These are phyloP conservation scores for Microstroma glucosiphilum DNA, from an alignment of 1,284 basidiomycete genomes.

Conservation along the genomic window DNA sequence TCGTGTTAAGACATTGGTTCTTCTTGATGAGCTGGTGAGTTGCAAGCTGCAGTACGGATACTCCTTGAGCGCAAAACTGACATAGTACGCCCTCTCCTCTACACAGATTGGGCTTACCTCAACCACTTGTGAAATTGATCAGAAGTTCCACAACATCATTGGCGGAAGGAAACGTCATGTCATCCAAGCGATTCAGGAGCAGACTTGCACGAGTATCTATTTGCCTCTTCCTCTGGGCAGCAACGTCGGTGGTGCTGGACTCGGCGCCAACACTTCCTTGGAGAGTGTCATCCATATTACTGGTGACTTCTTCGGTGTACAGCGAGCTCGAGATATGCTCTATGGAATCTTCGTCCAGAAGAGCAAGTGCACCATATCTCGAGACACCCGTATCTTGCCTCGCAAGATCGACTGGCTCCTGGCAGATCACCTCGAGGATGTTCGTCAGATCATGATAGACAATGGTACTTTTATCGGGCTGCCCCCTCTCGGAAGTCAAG, in stretches of 20 bases:
- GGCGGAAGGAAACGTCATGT: conserved; percentile 80
- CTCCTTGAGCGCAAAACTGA: no score
- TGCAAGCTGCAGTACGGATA: no score
- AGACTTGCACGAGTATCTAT: conserved; percentile 95
- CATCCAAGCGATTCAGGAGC: conserved; percentile 89
- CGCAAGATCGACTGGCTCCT: conserved; percentile 98
- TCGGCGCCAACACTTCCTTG: conserved; percentile 49
- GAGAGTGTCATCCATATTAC: conserved; percentile 89
- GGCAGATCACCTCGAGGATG: conserved; percentile 80
- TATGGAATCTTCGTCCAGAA: conserved; percentile 59
- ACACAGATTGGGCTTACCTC: conserved; percentile 60
- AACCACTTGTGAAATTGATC: conserved; percentile 87
- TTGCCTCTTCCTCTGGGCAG: conserved; percentile 83
- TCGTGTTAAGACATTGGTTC: conserved; percentile 78
- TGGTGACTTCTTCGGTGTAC: conserved; percentile 93
- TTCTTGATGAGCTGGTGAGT: conserved; percentile 68
- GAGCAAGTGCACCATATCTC: conserved; percentile 83
- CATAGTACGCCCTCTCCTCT: no score
- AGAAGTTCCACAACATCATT: conserved; percentile 86
- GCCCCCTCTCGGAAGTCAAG: conserved; percentile 80
- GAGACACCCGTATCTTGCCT: conserved; percentile 87
- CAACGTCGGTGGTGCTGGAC: conserved; percentile 56
- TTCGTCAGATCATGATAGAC: conserved; percentile 87
- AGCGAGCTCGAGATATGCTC: conserved; percentile 89
- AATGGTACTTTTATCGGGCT: conserved; percentile 94